Conservation (phyloP, 208 protist species). For the Leptomonas pyrrhocoris region DNA sequence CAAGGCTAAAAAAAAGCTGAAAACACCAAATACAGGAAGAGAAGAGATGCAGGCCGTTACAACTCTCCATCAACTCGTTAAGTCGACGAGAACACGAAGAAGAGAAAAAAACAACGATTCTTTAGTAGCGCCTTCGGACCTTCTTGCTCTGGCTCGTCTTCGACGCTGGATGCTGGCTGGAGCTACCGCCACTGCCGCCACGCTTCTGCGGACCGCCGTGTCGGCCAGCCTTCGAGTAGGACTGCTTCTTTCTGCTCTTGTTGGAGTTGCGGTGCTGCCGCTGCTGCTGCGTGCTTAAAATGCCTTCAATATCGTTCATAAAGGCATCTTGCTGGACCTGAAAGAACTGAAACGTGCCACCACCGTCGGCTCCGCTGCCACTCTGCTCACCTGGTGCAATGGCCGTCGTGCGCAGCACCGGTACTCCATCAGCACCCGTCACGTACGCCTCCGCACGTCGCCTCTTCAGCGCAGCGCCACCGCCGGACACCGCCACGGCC, state of each 20-base stretch:
- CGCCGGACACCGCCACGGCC: constrained; percentile 17
- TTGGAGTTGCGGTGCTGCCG: constrained; percentile 29
- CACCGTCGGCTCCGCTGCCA: neutral
- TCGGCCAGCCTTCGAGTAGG: neutral
- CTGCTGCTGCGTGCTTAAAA: constrained; percentile 57
- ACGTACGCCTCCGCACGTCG: constrained; percentile 51
- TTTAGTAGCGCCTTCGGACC: constrained; percentile 35
- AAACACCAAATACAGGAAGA: too few species aligned
- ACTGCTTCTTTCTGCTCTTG: constrained; percentile 20
- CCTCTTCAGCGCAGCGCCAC: constrained; percentile 34
- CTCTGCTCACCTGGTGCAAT: constrained; percentile 22
- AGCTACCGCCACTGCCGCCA: neutral
- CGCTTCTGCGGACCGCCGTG: neutral
- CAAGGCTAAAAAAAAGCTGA: too few species aligned
- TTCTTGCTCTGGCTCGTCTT: constrained; percentile 7
- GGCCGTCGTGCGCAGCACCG: constrained; percentile 50
- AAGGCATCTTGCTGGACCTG: constrained; percentile 69
- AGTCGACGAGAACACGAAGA: too few species aligned
- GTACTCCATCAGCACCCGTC: constrained; percentile 38
- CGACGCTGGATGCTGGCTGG: neutral
- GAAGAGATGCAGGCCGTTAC: too few species aligned
- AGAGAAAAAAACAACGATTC: neutral
- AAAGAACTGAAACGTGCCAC: constrained; percentile 67
- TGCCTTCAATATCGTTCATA: constrained; percentile 68
- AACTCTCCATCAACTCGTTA: too few species aligned